phyloP scores from a whole-genome alignment of 805 yeast genomes.

The Candida nitratophila region DNA sequence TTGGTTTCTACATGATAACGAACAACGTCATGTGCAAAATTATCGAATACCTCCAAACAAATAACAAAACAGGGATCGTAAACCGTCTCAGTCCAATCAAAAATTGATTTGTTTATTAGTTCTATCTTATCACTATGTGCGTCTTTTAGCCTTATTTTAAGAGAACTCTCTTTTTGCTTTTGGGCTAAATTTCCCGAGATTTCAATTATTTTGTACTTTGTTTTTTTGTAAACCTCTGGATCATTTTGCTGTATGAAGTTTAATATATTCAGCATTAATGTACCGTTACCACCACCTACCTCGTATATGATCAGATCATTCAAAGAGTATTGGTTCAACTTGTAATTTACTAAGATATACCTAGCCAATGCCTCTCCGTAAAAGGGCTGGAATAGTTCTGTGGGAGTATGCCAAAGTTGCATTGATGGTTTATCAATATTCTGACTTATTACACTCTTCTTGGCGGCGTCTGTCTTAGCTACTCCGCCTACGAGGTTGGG shows the following conservation, averaged over 20 bases:
- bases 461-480: not conserved
- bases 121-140: slow-evolving; percentile 49
- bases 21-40: slow-evolving; percentile 74
- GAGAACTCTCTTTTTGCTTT: slow-evolving; percentile 37
- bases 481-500: not conserved
- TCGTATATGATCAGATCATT: slow-evolving; percentile 72
- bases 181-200: slow-evolving; percentile 56
- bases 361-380: slow-evolving; percentile 85
- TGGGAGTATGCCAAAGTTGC: slow-evolving; percentile 88
- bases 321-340: slow-evolving; percentile 60
- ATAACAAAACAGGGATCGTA: slow-evolving; percentile 67
- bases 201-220: slow-evolving; percentile 67
- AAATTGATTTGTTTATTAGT: slow-evolving; percentile 66
- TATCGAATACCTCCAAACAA: slow-evolving; percentile 80
- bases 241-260: slow-evolving; percentile 53
- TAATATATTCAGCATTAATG: slow-evolving; percentile 69
- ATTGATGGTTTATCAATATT: slow-evolving; percentile 30
- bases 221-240: slow-evolving; percentile 67
- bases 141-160: slow-evolving; percentile 20
- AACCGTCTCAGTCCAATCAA: slow-evolving; percentile 60
- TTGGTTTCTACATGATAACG: slow-evolving; percentile 65
- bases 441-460: not conserved
- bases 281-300: slow-evolving; percentile 89
- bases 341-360: slow-evolving; percentile 65
- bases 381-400: slow-evolving; percentile 76